Conservation (phyloP, 495 filamentous ascomycete species). For the Penicillium cataractarum region DNA sequence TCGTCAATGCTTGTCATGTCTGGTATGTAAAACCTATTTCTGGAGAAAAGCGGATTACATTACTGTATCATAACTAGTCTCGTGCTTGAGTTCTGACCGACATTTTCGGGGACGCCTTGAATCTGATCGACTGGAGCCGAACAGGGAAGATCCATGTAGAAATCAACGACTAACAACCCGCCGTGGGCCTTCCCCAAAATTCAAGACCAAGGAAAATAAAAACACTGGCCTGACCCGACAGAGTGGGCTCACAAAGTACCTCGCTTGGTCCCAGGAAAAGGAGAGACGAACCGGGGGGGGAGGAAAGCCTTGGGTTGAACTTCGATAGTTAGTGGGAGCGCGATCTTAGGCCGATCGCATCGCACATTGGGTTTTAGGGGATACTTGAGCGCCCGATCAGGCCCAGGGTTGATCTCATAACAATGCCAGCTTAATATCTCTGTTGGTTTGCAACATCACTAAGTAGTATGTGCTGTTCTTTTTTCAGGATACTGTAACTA, state of each 20-base stretch:
- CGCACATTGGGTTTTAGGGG: slow-evolving; percentile 4
- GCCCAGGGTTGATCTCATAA: not conserved
- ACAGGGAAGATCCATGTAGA: slow-evolving; percentile 3
- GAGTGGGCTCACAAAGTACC: not conserved
- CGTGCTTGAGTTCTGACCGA: slow-evolving; percentile 7
- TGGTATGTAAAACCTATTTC: not conserved
- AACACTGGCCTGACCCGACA: not conserved
- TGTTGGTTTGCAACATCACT: not conserved
- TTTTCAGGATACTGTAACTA: not conserved
- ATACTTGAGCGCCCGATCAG: not conserved
- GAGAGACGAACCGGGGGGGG: not conserved
- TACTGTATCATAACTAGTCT: slow-evolving; percentile 5
- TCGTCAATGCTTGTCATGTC: not conserved
- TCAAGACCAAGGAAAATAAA: not conserved
- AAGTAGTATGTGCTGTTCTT: not conserved
- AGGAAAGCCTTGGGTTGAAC: not conserved
- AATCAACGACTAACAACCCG: not conserved
- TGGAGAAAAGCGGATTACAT: not conserved
- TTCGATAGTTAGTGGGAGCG: not conserved
- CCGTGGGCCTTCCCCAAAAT: not conserved
- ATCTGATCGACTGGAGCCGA: slow-evolving; percentile 7
- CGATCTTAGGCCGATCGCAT: slow-evolving; percentile 5
- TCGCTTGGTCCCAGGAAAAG: not conserved
- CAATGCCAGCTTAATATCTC: not conserved
- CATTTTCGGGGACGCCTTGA: slow-evolving; percentile 3